Evolutionary conservation across 805 yeast genomes (phyloP).

Genomic region (Priceomyces haplophilus): DNA sequence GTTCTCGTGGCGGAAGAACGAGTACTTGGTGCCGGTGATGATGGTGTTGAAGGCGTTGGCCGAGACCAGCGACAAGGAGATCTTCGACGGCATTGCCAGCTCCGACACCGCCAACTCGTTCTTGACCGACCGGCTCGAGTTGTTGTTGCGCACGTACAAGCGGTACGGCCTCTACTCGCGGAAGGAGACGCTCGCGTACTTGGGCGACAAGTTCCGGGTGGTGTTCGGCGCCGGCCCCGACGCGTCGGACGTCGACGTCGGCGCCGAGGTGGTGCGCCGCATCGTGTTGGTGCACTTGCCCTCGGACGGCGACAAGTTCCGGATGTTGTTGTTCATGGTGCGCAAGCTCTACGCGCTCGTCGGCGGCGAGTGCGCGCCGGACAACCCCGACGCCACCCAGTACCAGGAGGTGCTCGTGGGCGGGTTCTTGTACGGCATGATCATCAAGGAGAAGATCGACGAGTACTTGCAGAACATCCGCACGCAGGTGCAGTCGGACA

Average conservation of each 20-base stretch:
- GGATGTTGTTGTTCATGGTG: constrained; percentile 88
- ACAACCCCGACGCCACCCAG: constrained; percentile 98
- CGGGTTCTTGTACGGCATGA: constrained; percentile 96
- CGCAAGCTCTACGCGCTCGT: constrained; percentile 92
- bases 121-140: constrained; percentile 95
- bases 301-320: constrained; percentile 73
- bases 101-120: constrained; percentile 83
- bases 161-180: constrained; percentile 73
- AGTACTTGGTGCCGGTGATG: constrained; percentile 87
- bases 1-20: constrained; percentile 96
- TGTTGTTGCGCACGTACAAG: constrained; percentile 84
- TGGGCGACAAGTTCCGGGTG: constrained; percentile 94
- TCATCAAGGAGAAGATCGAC: constrained; percentile 91
- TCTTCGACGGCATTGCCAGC: constrained; percentile 95
- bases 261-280: constrained; percentile 74
- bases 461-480: constrained; percentile 78
- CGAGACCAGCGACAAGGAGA: constrained; percentile 91
- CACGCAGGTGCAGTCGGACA: constrained; percentile 73
- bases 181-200: constrained; percentile 85
- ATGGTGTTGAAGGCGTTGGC: constrained; percentile 88
- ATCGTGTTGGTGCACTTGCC: constrained; percentile 88
- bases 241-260: constrained; percentile 85
- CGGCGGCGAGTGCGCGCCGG: constrained; percentile 95
- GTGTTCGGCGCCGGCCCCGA: constrained; percentile 89
- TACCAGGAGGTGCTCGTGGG: constrained; percentile 96